Conservation (phyloP, 1,284 basidiomycete species). For the Trichosporon sp. region DNA sequence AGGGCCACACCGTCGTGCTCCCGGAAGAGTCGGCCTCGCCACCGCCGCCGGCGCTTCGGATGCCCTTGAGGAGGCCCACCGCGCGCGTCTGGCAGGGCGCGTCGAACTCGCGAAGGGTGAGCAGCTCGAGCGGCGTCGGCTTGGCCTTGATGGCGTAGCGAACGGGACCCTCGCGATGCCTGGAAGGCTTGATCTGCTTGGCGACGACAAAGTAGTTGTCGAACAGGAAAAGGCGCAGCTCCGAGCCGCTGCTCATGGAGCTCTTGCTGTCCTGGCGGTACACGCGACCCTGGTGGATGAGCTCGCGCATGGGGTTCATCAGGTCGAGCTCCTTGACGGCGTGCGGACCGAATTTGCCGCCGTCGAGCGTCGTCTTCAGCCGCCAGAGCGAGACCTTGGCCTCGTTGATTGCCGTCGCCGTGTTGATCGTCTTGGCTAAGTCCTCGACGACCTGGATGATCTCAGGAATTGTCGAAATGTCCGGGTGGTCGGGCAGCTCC, state of each 20-base stretch:
- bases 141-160: slow-evolving; percentile 60
- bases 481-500: slow-evolving; percentile 68
- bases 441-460: slow-evolving; percentile 79
- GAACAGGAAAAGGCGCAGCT: slow-evolving; percentile 80
- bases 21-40: slow-evolving; percentile 47
- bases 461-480: slow-evolving; percentile 70
- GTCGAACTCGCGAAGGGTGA: slow-evolving; percentile 73
- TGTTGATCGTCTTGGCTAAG: slow-evolving; percentile 76
- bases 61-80: slow-evolving; percentile 28
- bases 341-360: slow-evolving; percentile 69
- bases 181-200: slow-evolving; percentile 71
- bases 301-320: slow-evolving; percentile 69
- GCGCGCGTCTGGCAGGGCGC: slow-evolving; percentile 47
- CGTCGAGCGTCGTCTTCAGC: slow-evolving; percentile 59
- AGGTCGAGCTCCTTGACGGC: slow-evolving; percentile 82
- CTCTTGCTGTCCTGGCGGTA: slow-evolving; percentile 57
- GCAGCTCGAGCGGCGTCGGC: slow-evolving; percentile 84
- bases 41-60: slow-evolving; percentile 30
- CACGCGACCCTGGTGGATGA: slow-evolving; percentile 76
- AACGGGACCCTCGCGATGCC: slow-evolving; percentile 57
- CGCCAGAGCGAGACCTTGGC: slow-evolving; percentile 82
- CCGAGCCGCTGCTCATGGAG: slow-evolving; percentile 55
- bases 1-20: slow-evolving; percentile 67
- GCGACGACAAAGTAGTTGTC: slow-evolving; percentile 91
- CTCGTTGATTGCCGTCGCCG: slow-evolving; percentile 74